These are phyloP conservation scores for Solanum arcanum DNA, from an alignment of 257 asterid species.

Conservation along the genomic window DNA sequence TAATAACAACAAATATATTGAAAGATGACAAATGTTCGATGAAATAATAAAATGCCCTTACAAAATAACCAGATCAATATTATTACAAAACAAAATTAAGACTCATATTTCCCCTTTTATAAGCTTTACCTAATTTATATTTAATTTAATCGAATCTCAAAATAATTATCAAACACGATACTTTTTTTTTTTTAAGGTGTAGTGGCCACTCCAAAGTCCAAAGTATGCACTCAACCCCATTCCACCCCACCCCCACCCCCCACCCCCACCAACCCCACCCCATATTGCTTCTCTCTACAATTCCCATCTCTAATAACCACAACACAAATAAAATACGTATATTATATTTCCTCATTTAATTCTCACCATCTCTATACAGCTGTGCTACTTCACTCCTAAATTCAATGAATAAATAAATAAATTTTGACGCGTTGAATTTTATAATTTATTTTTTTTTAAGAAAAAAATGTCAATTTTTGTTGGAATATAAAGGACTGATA, in stretches of 20 bases:
- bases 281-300: background rate
- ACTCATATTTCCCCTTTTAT: no score
- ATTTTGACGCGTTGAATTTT: conserved; percentile 1
- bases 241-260: background rate
- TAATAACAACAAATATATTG: no score
- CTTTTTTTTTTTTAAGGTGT: background rate
- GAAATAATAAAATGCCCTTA: no score
- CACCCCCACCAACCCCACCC: background rate
- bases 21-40: no score
- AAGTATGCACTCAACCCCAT: background rate
- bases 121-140: background rate
- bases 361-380: background rate
- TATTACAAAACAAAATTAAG: no score
- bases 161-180: background rate
- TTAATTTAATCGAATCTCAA: background rate
- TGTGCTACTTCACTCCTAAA: background rate
- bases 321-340: background rate
- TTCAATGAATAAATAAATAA: background rate
- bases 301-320: background rate
- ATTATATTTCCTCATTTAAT: conserved; percentile 1
- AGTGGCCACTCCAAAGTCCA: background rate
- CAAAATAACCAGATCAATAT: no score
- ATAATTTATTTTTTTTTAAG: no score
- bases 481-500: background rate
- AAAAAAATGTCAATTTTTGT: background rate